These are phyloP conservation scores for Atractiella rhizophila DNA, from an alignment of 768 basidiomycete genomes.

Conservation along the genomic window DNA sequence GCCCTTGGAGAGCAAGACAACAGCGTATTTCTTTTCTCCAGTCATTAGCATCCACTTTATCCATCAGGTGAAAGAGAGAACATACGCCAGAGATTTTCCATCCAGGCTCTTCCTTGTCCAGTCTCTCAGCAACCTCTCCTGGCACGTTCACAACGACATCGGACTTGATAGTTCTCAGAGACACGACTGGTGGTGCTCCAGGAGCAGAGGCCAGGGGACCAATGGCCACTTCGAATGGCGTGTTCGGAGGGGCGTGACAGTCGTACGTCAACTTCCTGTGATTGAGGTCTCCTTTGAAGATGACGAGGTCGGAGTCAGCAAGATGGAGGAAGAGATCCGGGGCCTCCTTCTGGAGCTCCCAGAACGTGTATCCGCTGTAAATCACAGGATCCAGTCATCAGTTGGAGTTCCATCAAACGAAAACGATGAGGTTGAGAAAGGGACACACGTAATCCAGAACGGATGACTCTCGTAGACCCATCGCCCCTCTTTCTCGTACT, in stretches of 20 bases:
- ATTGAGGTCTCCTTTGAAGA: conserved; percentile 69
- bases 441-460: conserved; percentile 33
- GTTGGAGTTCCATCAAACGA: not conserved
- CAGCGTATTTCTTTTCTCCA: conserved; percentile 26
- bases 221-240: conserved; percentile 69
- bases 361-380: conserved; percentile 78
- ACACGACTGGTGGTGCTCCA: conserved; percentile 59
- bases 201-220: conserved; percentile 72
- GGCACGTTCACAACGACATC: conserved; percentile 72
- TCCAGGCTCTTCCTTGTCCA: conserved; percentile 44
- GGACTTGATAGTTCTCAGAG: conserved; percentile 52
- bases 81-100: conserved; percentile 74
- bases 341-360: conserved; percentile 35
- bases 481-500: conserved; percentile 76
- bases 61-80: not conserved
- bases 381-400: conserved; percentile 19
- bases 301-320: conserved; percentile 62
- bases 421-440: not conserved
- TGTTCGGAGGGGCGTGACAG: conserved; percentile 28
- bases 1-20: conserved; percentile 64
- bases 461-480: conserved; percentile 88
- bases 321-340: conserved; percentile 80
- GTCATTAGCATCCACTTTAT: not conserved
- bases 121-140: conserved; percentile 32
- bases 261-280: conserved; percentile 44